phyloP scores from a whole-genome alignment of 306 rosid genomes.

The Castanea mollissima region DNA sequence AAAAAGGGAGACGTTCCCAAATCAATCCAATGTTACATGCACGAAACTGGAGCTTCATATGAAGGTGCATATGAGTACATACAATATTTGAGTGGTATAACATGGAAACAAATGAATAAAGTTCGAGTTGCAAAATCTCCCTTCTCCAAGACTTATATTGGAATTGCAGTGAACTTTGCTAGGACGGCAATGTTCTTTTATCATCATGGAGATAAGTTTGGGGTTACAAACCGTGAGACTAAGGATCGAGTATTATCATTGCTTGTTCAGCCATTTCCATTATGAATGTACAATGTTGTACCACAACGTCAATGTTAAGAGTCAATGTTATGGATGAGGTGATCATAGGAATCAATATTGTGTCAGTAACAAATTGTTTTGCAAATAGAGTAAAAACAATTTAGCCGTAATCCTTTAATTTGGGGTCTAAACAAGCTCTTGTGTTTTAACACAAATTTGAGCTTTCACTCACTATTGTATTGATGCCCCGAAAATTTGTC shows the following conservation, averaged over 20 bases:
- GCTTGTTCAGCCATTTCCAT: neutral
- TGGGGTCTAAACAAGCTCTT: no score
- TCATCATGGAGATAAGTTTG: neutral
- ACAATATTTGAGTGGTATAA: neutral
- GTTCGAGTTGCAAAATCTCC: neutral
- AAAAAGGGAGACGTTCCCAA: constrained; percentile 24
- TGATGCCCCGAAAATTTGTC: no score
- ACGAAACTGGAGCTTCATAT: constrained; percentile 25
- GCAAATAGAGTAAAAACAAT: no score
- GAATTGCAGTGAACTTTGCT: neutral
- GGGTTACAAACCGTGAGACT: neutral
- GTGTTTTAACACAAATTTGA: no score
- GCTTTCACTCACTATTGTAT: no score
- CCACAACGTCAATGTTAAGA: neutral
- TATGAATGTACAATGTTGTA: neutral
- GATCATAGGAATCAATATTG: neutral
- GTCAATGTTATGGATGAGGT: neutral
- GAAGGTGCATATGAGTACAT: constrained; percentile 20
- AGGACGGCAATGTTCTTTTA: constrained; percentile 19
- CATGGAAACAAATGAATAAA: constrained; percentile 29
- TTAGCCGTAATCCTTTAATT: no score
- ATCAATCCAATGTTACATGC: constrained; percentile 39
- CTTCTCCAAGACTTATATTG: constrained; percentile 9
- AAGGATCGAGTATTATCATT: neutral
- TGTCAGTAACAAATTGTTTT: no score